Evolutionary conservation across 192 early-diverging fungal genomes (phyloP), one percentile per base, ranked within the genome.

Genomic region (Ambispora gerdemannii): DNA sequence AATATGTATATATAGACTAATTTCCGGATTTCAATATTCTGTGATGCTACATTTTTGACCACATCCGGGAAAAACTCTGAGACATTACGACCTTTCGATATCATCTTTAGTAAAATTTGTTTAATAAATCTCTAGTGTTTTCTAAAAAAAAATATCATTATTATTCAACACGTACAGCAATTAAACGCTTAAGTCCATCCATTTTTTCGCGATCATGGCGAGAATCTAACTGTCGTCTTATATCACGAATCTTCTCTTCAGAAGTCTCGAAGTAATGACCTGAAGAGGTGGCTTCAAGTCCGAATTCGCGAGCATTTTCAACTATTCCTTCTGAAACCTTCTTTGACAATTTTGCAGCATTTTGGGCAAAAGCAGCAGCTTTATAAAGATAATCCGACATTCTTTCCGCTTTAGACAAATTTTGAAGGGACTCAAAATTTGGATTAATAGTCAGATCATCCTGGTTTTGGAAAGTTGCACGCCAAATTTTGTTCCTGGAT

Each of bases 1-100:
- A 95, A 76, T 19, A 99, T 79, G 74, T 95, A 99, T 68, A 97
- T 96, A 81, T 96, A 96, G 25, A 99, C 97, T 3, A 99, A 84
- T 67, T 95, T 93, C 33, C 95, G 88, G 33, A 97, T 86, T 69
- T 95, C 93, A 67, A 96, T 81, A 62, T 91, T 93, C 6, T 82
- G 83, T 10, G 95, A 92, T 0, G 93, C 95, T 0, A 99, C 97
- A 77, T 97, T 98, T 78, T 98, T 99, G 64, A 99, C 95, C 17
- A 99, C 96, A 69, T 94, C 91, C 33, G 91, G 88, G 72, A 93
- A 98, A 77, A 91, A 94, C 76, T 90, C 89, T 8, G 92, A 91
- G 17, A 94, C 93, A 76, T 96, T 89, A 22, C 88, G 85, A 22
- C 95, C 95, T 79, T 92, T 93, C 20, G 91, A 92, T 33, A 97